Evolutionary conservation across 2,329 filamentous ascomycete genomes (phyloP).

Genomic region (Aspergillus sp.): DNA sequence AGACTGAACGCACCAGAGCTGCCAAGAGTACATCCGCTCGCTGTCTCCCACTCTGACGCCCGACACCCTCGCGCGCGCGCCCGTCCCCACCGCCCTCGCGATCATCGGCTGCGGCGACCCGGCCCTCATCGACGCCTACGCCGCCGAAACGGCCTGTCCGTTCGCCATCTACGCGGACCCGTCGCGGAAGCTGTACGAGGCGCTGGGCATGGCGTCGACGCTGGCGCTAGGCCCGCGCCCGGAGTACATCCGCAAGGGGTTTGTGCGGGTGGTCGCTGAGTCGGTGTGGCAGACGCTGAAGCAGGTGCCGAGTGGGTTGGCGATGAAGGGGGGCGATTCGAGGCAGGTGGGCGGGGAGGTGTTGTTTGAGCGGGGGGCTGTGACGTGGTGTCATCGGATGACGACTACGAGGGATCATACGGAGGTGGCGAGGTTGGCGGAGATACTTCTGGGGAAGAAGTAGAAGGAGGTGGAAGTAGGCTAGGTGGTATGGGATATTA

Average conservation of each 20-base stretch:
- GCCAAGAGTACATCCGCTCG: conserved; percentile 69
- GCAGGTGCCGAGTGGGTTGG: conserved; percentile 57
- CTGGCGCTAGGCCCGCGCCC: conserved; percentile 62
- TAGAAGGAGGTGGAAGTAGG: too few species aligned
- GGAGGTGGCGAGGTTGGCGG: conserved; percentile 52
- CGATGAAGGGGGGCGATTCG: conserved; percentile 63
- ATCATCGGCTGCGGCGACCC: conserved; percentile 73
- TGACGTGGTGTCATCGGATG: conserved; percentile 84
- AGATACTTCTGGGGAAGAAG: background rate
- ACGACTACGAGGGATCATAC: conserved; percentile 73
- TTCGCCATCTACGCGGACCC: conserved; percentile 81
- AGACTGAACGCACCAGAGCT: conserved; percentile 53
- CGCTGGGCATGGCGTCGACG: conserved; percentile 68
- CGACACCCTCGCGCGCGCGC: conserved; percentile 45
- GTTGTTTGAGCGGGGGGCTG: conserved; percentile 53
- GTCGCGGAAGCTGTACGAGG: conserved; percentile 62
- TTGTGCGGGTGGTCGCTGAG: conserved; percentile 46
- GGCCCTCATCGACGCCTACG: conserved; percentile 66
- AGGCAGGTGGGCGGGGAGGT: conserved; percentile 76
- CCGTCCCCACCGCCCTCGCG: conserved; percentile 57
- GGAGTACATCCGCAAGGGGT: conserved; percentile 60
- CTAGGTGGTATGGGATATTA: too few species aligned
- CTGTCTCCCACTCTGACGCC: conserved; percentile 59
- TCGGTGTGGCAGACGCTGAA: conserved; percentile 59
- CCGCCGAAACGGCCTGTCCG: conserved; percentile 59